Percentiles rank a stretch among this genome's conserved stretches.
These are phyloP conservation scores for Astrephomene gubernaculifera DNA, from an alignment of 139 green algal genomes.

Conservation along the genomic window DNA sequence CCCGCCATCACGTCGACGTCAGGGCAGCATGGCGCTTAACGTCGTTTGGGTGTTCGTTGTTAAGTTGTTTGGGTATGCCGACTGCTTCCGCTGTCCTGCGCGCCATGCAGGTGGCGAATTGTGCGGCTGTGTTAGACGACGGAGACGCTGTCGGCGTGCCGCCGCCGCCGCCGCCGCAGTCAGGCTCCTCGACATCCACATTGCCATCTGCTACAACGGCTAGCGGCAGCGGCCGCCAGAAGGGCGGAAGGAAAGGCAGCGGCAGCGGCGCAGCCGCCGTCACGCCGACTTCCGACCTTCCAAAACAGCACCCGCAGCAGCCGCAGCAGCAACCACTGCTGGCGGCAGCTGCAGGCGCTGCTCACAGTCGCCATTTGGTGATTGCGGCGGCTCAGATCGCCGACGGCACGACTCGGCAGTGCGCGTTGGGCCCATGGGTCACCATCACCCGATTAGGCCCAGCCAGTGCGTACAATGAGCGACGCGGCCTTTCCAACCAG, in stretches of 20 bases:
- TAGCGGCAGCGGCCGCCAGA: neutral
- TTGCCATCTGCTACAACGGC: too few species aligned
- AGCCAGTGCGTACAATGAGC: neutral
- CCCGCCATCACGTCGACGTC: too few species aligned
- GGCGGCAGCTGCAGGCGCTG: neutral
- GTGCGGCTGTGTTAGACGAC: neutral
- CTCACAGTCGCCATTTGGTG: slow-evolving; percentile 12
- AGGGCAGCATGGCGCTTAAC: too few species aligned
- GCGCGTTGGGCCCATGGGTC: slow-evolving; percentile 21
- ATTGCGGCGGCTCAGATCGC: slow-evolving; percentile 3
- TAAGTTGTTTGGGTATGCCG: too few species aligned
- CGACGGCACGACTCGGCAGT: neutral
- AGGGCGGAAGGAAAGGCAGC: neutral
- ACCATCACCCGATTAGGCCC: slow-evolving; percentile 21
- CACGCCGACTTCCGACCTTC: neutral
- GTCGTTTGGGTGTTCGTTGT: too few species aligned
- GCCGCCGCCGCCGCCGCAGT: neutral
- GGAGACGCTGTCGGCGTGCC: neutral
- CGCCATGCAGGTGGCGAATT: neutral
- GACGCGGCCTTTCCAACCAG: slow-evolving; percentile 6
- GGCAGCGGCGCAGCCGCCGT: neutral
- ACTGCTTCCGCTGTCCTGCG: too few species aligned
- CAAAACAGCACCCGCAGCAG: neutral
- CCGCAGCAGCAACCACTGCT: neutral
- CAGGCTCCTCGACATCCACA: too few species aligned